A percentile compares a stretch with the other conserved stretches of the same genome.
Evolutionary conservation across 192 early-diverging fungal species (phyloP).

Genomic region (Entomortierella parvispora): DNA sequence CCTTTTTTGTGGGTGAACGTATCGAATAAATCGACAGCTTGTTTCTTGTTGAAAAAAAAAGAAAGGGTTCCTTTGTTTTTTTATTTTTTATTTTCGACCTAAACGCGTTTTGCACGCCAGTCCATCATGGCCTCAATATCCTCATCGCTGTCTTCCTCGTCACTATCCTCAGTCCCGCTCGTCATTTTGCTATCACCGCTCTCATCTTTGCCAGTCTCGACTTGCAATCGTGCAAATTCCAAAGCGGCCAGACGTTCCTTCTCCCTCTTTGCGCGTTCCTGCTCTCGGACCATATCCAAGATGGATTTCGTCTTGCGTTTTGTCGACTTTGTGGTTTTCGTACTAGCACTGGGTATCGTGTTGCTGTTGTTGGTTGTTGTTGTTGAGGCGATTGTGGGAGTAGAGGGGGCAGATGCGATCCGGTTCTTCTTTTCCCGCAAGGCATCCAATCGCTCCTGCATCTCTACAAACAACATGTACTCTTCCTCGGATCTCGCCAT

Average conservation of each 20-base stretch:
- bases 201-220: conserved; percentile 3
- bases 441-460: conserved; percentile 36
- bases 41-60: too few relatives aligned
- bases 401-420: not conserved
- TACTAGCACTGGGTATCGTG: not conserved
- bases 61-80: too few relatives aligned
- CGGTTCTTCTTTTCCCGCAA: conserved; percentile 41
- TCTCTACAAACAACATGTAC: conserved; percentile 43
- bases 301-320: conserved; percentile 40
- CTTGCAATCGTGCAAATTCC: conserved; percentile 20
- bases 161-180: not conserved
- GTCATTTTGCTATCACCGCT: conserved; percentile 6
- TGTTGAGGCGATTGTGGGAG: not conserved
- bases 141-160: conserved; percentile 22
- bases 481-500: conserved; percentile 41
- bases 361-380: not conserved
- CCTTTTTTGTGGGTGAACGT: too few relatives aligned
- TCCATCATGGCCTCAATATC: conserved; percentile 54
- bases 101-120: conserved; percentile 37
- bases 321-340: not conserved
- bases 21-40: too few relatives aligned
- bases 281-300: conserved; percentile 44
- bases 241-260: conserved; percentile 34
- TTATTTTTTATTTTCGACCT: not conserved
- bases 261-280: conserved; percentile 35